phyloP scores from a whole-genome alignment of 2,329 filamentous ascomycete species.

The Aspergillus fructus region DNA sequence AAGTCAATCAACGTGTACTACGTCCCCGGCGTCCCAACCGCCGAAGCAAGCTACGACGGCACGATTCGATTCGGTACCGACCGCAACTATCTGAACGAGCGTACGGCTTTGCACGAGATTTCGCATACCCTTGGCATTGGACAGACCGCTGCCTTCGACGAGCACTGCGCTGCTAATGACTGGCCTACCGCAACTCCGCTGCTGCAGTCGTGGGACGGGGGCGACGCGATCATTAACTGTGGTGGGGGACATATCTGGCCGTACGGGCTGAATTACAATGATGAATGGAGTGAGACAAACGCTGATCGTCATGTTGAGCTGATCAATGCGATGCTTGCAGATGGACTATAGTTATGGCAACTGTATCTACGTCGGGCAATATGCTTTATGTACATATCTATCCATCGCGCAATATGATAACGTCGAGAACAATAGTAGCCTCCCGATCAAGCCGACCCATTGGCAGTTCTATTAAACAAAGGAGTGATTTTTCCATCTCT shows the following conservation, averaged over 20 bases:
- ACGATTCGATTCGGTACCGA: slow-evolving; percentile 5
- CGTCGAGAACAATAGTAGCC: no score
- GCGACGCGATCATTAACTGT: slow-evolving; percentile 4
- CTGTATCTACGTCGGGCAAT: no score
- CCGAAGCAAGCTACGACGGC: slow-evolving; percentile 10
- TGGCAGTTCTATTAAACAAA: neutral
- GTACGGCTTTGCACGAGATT: slow-evolving; percentile 10
- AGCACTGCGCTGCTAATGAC: neutral
- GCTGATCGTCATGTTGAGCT: slow-evolving; percentile 8
- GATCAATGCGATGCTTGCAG: slow-evolving; percentile 10
- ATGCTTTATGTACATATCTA: no score
- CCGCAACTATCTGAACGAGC: slow-evolving; percentile 8
- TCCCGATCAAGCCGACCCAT: no score
- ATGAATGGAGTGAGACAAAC: slow-evolving; percentile 12
- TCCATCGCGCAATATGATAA: no score
- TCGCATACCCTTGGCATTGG: slow-evolving; percentile 12
- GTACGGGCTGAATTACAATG: slow-evolving; percentile 10
- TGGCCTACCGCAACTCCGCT: slow-evolving; percentile 8
- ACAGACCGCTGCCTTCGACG: slow-evolving; percentile 4
- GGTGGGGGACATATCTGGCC: slow-evolving; percentile 10
- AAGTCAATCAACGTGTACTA: slow-evolving; percentile 7
- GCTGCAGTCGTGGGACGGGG: slow-evolving; percentile 6
- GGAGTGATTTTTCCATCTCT: neutral
- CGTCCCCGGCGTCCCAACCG: slow-evolving; percentile 9
- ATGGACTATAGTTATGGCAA: neutral